Conservation (phyloP, 345 rosid species). For the Salix udensis region DNA sequence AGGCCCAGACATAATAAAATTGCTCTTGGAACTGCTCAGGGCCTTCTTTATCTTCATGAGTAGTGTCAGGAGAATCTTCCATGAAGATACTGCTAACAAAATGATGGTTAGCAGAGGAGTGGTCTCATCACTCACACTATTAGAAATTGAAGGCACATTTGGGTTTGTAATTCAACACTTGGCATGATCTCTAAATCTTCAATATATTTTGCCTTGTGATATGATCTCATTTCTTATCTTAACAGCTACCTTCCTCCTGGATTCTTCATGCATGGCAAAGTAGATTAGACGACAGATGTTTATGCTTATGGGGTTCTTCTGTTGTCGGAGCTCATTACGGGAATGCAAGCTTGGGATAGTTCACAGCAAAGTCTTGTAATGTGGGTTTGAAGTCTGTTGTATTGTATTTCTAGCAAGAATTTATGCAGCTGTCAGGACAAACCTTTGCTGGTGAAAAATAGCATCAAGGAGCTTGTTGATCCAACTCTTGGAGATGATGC, state of each 20-base stretch:
- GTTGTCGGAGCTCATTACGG: constrained; percentile 76
- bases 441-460: constrained; percentile 28
- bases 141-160: constrained; percentile 87
- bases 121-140: constrained; percentile 77
- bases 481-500: constrained; percentile 45
- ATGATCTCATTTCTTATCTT: constrained; percentile 10
- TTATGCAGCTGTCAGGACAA: constrained; percentile 47
- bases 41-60: constrained; percentile 78
- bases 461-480: constrained; percentile 54
- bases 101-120: constrained; percentile 72
- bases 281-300: constrained; percentile 90
- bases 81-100: constrained; percentile 44
- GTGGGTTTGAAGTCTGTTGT: constrained; percentile 42
- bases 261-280: constrained; percentile 89
- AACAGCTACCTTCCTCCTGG: constrained; percentile 85
- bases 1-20: constrained; percentile 54
- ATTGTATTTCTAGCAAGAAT: background rate
- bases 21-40: constrained; percentile 71
- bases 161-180: constrained; percentile 48
- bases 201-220: background rate
- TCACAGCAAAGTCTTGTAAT: constrained; percentile 80
- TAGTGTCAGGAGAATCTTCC: constrained; percentile 92
- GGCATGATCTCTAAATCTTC: constrained; percentile 8
- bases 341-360: constrained; percentile 72
- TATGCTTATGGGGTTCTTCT: constrained; percentile 77